Base-by-base conservation (phyloP, 768 basidiomycete genomes). In the Calocybe indica region DNA sequence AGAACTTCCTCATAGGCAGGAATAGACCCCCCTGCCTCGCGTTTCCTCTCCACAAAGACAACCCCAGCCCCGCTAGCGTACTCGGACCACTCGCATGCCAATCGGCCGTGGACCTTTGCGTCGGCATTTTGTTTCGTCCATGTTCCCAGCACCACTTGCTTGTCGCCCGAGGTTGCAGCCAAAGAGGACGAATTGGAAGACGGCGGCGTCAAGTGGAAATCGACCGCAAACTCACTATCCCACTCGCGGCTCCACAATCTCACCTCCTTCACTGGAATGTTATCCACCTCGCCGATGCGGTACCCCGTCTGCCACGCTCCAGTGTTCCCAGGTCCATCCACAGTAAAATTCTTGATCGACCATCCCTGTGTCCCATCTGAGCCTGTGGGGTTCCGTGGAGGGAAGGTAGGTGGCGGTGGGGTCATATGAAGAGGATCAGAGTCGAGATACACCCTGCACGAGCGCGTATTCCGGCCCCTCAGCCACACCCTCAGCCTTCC, bases 381-480 rank as follows among this genome's bases (percentile, higher is more conserved):
- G 22, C 22, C 22, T 22, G 22, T 22, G 22, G 22, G 22, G 22
- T 22, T 22, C 22, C 22, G 22, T 22, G 22, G 22, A 22, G 22
- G 22, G 22, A 22, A 22, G 22, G 22, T 22, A 22, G 22, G 22
- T 2, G 22, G 22, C 1, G 22, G 22, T 4, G 22, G 22, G 22
- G 22, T 22, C 2, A 22, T 22, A 22, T 22, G 22, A 22, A 22
- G 22, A 4, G 22, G 22, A 22, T 22, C 22, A 22, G 22, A 22
- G 6, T 71, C 76, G 52, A 89, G 81, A 45, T 78, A 71, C 15
- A 89, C 52, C 43, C 75, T 62, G 58, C 88, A 86, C 9, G 66
- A 65, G 22, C 82, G 75, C 14, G 82, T 81, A 58, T 82, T 78
- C 31, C 54, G 58, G 9, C 79, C 82, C 33, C 62, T 56, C 12